Base-by-base conservation (phyloP, 345 rosid genomes). In the Hibiscus mutabilis region DNA sequence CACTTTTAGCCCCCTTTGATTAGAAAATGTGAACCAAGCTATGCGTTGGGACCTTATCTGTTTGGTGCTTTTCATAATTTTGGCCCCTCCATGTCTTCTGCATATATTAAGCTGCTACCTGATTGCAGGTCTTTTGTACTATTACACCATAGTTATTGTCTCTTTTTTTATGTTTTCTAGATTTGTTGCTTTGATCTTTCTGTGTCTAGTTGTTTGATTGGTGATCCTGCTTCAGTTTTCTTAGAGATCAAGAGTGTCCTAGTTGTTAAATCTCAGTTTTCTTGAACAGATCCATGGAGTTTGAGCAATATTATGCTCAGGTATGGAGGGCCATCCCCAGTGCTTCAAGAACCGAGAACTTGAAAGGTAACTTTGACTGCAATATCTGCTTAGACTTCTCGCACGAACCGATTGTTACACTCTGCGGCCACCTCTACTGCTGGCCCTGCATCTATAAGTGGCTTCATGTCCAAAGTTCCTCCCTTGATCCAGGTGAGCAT, bases 361-460 rank as follows among this genome's bases (percentile, higher is more conserved):
- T 73, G 35, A 78, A 75, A 16, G 95, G 91, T 74, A 82, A 87
- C 82, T 95, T 92, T 70, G 96, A 92, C 79, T 95, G 99, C 81
- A 90, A 86, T 64, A 92, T 95, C 79, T 95, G 99, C 67, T 78
- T 95, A 15, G 97, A 95, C 47, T 84, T 66, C 60, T 97, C 92
- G 2, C 81, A 56, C 0, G 99, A 95, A 49, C 99, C 99, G 0
- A 95, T 95, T 70, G 97, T 95, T 63, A 92, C 97, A 21, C 88
- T 84, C 64, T 95, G 97, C 27, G 99, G 99, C 44, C 99, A 95
- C 82, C 86, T 95, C 60, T 95, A 90, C 80, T 95, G 99, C 83
- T 95, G 99, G 99, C 92, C 97, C 18, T 95, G 97, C 84, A 90
- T 95, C 74, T 88, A 91, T 80, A 87, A 90, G 77, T 94, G 99